Evolutionary conservation across 164 flowering plant species (phyloP).

Genomic region (grape (Vitis vinifera)): ASM3070453v1 NC_081805.1:27504001-27504500

Average conservation of each 20-base stretch:
- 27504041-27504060: slow-evolving; percentile 24
- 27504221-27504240: slow-evolving; percentile 19
- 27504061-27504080: slow-evolving; percentile 17
- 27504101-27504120: slow-evolving; percentile 19
- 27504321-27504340: slow-evolving; percentile 14
- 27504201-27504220: slow-evolving; percentile 18
- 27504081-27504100: slow-evolving; percentile 21
- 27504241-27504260: slow-evolving; percentile 8
- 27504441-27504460: slow-evolving; percentile 17
- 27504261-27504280: slow-evolving; percentile 15
- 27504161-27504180: slow-evolving; percentile 16
- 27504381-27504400: slow-evolving; percentile 21
- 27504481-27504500: slow-evolving; percentile 15
- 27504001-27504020: slow-evolving; percentile 16
- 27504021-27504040: slow-evolving; percentile 18
- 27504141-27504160: slow-evolving; percentile 17
- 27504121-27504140: slow-evolving; percentile 19
- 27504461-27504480: background rate
- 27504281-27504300: slow-evolving; percentile 22
- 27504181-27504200: slow-evolving; percentile 13
- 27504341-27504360: slow-evolving; percentile 15
- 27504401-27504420: slow-evolving; percentile 7
- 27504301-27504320: slow-evolving; percentile 22
- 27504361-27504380: slow-evolving; percentile 17
- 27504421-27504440: slow-evolving; percentile 10